Evolutionary conservation across 108 stramenopile genomes (phyloP).

Genomic region (Mayamaea pseudoterrestris): DNA sequence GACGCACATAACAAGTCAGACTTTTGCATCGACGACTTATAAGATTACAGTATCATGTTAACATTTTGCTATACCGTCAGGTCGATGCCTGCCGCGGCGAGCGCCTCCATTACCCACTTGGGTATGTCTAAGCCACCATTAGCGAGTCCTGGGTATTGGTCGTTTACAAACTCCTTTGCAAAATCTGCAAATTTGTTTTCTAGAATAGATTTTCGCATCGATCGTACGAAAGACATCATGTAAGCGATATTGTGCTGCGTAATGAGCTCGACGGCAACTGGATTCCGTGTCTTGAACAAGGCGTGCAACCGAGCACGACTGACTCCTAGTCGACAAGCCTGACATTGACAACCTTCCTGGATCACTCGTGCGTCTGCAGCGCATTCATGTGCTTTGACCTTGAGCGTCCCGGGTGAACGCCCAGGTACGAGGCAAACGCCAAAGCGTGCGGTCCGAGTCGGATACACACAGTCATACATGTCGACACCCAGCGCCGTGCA

Average conservation of each 20-base stretch:
- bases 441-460: constrained; percentile 94
- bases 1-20: too few species aligned
- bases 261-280: constrained; percentile 74
- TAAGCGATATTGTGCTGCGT: constrained; percentile 94
- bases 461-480: constrained; percentile 99
- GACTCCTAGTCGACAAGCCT: constrained; percentile 57
- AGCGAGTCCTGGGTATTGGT: constrained; percentile 47
- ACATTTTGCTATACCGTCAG: not conserved
- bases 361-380: constrained; percentile 46
- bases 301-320: constrained; percentile 64
- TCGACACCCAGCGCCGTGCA: constrained; percentile 95
- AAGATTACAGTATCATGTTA: too few species aligned
- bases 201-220: constrained; percentile 86
- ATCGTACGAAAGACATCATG: constrained; percentile 78
- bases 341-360: constrained; percentile 64
- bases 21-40: too few species aligned
- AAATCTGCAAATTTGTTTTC: constrained; percentile 59
- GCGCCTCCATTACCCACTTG: constrained; percentile 77
- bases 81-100: constrained; percentile 50
- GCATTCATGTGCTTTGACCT: constrained; percentile 67
- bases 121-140: constrained; percentile 52
- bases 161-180: constrained; percentile 50
- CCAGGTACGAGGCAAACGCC: constrained; percentile 81
- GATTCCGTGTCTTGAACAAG: constrained; percentile 65
- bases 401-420: constrained; percentile 50